Evolutionary conservation across 805 yeast species (phyloP), one percentile per base, ranked within the genome.

Genomic region (Cyberlindnera meyerae): DNA sequence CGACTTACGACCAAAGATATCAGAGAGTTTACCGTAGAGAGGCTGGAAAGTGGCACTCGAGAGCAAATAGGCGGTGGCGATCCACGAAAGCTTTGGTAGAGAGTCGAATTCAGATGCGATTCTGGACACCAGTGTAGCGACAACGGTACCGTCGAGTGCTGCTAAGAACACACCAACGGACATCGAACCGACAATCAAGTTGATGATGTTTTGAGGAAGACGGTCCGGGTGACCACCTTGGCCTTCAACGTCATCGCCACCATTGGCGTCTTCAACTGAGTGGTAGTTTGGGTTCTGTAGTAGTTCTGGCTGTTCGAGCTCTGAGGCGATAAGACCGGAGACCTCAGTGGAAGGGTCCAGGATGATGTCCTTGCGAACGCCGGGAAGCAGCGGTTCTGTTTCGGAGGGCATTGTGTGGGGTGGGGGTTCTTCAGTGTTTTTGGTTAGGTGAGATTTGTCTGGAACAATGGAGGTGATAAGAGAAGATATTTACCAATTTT

Each of bases 31-130:
- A 8, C 89, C 89, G 45, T 72, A 78, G 16, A 82, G 57, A 3
- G 89, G 89, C 56, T 82, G 89, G 52, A 79, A 78, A 3, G 85
- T 82, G 0, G 88, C 77, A 29, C 80, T 73, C 2, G 87, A 74
- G 29, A 82, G 60, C 29, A 82, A 59, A 48, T 82, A 82, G 0
- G 85, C 72, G 0, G 86, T 77, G 2, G 85, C 88, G 17, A 82
- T 77, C 86, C 87, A 81, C 12, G 86, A 71, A 18, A 80, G 68
- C 43, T 72, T 72, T 4, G 77, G 75, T 29, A 80, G 63, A 0
- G 78, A 79, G 45, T 79, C 62, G 49, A 82, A 70, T 47, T 81
- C 87, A 2, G 84, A 76, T 1, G 87, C 84, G 37, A 82, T 80
- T 20, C 72, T 71, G 2, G 83, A 66, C 48, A 80, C 60, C 18